phyloP scores from a whole-genome alignment of 345 rosid genomes.

The rapeseed (Brassica napus) region Da-Ae NC_063439.1:867001-867500 shows the following conservation, averaged over 20 bases:
- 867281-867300: constrained; percentile 2
- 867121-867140: constrained; percentile 2
- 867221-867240: background rate
- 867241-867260: background rate
- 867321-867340: constrained; percentile 7
- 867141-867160: background rate
- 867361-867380: constrained; percentile 29
- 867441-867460: background rate
- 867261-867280: background rate
- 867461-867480: background rate
- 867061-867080: background rate
- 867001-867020: background rate
- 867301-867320: constrained; percentile 22
- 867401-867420: constrained; percentile 18
- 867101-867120: background rate
- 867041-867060: constrained; percentile 23
- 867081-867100: background rate
- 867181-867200: constrained; percentile 6
- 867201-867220: constrained; percentile 15
- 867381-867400: constrained; percentile 1
- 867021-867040: constrained; percentile 12
- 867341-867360: constrained; percentile 19
- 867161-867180: background rate
- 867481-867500: background rate
- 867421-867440: background rate